Percentiles rank a stretch among this genome's conserved stretches.
Conservation (phyloP, 202 grass and related monocot genomes). For the Dendrocalamus latiflorus region DNA sequence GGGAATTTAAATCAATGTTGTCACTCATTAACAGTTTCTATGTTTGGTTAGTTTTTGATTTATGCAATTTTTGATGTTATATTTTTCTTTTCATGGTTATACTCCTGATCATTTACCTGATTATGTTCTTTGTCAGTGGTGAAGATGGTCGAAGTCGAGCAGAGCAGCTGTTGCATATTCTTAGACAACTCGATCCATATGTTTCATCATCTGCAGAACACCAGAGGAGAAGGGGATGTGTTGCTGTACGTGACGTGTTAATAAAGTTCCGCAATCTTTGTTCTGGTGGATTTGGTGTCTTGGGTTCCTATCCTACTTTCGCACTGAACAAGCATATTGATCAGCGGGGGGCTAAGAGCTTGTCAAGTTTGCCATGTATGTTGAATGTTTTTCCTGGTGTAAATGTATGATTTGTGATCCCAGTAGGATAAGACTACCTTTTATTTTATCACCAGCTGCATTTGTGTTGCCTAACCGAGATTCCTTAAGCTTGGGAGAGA, state of each 20-base stretch:
- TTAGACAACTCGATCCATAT: conserved; percentile 87
- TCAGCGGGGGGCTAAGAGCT: conserved; percentile 57
- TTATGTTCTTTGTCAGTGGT: conserved; percentile 55
- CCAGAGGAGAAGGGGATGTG: conserved; percentile 92
- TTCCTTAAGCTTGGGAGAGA: conserved; percentile 87
- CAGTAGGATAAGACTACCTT: conserved; percentile 28
- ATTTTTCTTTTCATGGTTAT: not conserved
- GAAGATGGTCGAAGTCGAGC: conserved; percentile 98
- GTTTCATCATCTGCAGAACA: conserved; percentile 79
- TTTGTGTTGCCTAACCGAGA: conserved; percentile 93
- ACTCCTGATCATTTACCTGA: not conserved
- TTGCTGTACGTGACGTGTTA: conserved; percentile 84
- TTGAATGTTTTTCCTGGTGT: conserved; percentile 18
- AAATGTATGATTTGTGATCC: conserved; percentile 13
- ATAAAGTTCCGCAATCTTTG: conserved; percentile 83
- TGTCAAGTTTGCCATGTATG: conserved; percentile 84
- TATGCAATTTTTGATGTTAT: not conserved
- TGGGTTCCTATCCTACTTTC: conserved; percentile 58
- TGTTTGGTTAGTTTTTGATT: not conserved
- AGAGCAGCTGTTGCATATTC: conserved; percentile 93
- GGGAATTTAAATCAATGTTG: not conserved
- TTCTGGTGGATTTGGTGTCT: conserved; percentile 68
- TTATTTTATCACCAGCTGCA: conserved; percentile 60
- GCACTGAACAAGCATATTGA: conserved; percentile 53
- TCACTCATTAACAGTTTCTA: not conserved